A percentile compares a stretch with the other conserved stretches of the same genome.
These are phyloP conservation scores for Eutreptiella sp. DNA, from an alignment of 208 protist genomes.

Conservation along the genomic window DNA sequence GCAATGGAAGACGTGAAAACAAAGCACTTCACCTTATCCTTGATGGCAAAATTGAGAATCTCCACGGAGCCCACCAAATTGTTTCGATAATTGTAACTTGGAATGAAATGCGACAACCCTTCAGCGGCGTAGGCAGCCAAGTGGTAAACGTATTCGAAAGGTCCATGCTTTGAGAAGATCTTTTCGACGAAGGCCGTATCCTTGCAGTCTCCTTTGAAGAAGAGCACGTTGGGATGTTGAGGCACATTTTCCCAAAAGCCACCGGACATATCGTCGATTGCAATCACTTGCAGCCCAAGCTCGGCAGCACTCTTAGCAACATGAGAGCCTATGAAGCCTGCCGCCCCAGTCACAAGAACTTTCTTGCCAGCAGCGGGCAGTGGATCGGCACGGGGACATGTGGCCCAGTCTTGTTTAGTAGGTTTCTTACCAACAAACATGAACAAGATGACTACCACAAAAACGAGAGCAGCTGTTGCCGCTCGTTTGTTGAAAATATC, in stretches of 20 bases:
- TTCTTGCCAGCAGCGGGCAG: no score
- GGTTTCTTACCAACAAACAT: no score
- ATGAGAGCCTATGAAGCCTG: slow-evolving; percentile 15
- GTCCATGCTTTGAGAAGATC: slow-evolving; percentile 7
- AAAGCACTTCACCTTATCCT: not conserved
- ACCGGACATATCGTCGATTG: slow-evolving; percentile 6
- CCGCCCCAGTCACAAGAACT: slow-evolving; percentile 12
- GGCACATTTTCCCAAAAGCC: slow-evolving; percentile 11
- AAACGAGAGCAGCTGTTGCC: no score
- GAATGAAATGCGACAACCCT: slow-evolving; percentile 14
- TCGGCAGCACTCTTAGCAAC: not conserved
- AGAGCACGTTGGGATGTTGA: not conserved
- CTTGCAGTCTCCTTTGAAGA: not conserved
- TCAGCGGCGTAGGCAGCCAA: slow-evolving; percentile 11
- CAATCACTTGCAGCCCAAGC: slow-evolving; percentile 1
- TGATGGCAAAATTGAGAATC: slow-evolving; percentile 7
- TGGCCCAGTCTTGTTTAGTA: no score
- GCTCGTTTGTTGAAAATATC: no score
- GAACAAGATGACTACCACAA: no score
- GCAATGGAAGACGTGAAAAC: slow-evolving; percentile 8
- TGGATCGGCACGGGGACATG: no score
- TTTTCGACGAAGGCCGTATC: not conserved
- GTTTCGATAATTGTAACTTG: slow-evolving; percentile 15
- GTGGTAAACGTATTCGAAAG: slow-evolving; percentile 13
- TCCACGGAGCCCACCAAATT: not conserved